Evolutionary conservation across 768 basidiomycete genomes (phyloP), one percentile per base, ranked within the genome.

Genomic region (Kockovaella imperatae): DNA sequence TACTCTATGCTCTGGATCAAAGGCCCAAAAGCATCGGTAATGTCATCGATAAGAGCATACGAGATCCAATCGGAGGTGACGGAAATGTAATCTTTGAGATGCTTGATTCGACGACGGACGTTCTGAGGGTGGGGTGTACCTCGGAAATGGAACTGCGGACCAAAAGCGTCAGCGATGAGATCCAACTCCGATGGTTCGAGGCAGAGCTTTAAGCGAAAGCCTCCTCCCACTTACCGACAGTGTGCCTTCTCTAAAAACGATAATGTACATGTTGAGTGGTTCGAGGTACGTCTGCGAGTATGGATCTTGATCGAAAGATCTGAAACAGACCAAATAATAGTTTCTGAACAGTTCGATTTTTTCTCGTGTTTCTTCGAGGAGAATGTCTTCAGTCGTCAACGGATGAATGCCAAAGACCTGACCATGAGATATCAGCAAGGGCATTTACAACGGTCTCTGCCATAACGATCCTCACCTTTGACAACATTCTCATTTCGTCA

Each of bases 41-140:
- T 97, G 73, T 99, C 95, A 73, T 99, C 95, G 66, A 99, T 99
- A 51, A 99, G 80, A 8, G 95, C 95, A 62, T 99, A 99, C 4
- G 91, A 96, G 57, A 99, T 99, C 95, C 95, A 99, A 74, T 99
- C 95, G 3, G 91, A 93, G 7, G 95, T 97, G 63, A 97, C 95
- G 55, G 79, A 84, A 70, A 99, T 97, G 74, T 97, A 97, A 75
- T 99, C 95, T 68, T 90, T 95, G 54, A 99, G 84, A 68, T 97
- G 95, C 73, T 95, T 97, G 64, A 99, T 99, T 34, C 95, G 86
- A 35, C 95, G 79, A 14, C 95, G 86, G 34, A 99, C 95, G 68
- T 93, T 97, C 69, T 95, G 90, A 0, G 95, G 91, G 61, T 99
- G 95, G 0, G 95, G 87, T 0, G 95, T 96, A 4, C 89, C 87